These are phyloP conservation scores for Aspergillus cavernicola DNA, from an alignment of 495 filamentous ascomycete genomes.

Conservation along the genomic window DNA sequence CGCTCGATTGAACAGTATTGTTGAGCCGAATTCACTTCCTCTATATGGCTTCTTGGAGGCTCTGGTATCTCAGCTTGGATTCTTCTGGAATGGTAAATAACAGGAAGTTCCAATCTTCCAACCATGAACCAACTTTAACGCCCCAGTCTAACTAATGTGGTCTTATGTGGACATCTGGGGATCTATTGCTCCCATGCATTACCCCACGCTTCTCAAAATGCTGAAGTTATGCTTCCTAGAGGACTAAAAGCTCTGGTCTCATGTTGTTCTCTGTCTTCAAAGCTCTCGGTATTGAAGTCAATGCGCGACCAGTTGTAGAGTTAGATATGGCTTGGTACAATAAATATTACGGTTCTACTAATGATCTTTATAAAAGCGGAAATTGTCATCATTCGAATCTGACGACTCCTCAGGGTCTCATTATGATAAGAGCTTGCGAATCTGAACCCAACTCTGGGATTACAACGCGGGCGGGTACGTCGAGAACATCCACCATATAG, in stretches of 20 bases:
- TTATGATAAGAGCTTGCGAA: no score
- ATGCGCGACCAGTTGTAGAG: conserved; percentile 17
- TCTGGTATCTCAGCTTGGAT: neutral
- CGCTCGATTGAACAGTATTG: neutral
- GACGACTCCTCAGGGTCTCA: no score
- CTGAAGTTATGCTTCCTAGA: conserved; percentile 62
- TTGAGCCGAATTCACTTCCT: neutral
- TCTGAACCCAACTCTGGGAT: no score
- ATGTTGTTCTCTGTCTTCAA: conserved; percentile 16
- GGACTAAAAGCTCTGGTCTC: conserved; percentile 26
- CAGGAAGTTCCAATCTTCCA: neutral
- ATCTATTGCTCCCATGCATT: conserved; percentile 13
- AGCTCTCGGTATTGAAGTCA: conserved; percentile 15
- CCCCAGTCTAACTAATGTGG: neutral
- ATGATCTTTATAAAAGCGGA: no score
- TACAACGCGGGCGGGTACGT: no score
- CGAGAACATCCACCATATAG: no score
- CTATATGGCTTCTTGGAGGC: neutral
- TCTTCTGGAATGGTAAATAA: conserved; percentile 2
- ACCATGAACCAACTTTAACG: no score
- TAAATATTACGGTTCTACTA: no score
- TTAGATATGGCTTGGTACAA: neutral
- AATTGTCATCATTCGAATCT: no score
- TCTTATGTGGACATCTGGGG: conserved; percentile 2
- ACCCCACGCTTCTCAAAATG: conserved; percentile 25